Evolutionary conservation across 768 basidiomycete species (phyloP), one percentile per base, ranked within the genome.

Genomic region (Naematelia aurantialba): DNA sequence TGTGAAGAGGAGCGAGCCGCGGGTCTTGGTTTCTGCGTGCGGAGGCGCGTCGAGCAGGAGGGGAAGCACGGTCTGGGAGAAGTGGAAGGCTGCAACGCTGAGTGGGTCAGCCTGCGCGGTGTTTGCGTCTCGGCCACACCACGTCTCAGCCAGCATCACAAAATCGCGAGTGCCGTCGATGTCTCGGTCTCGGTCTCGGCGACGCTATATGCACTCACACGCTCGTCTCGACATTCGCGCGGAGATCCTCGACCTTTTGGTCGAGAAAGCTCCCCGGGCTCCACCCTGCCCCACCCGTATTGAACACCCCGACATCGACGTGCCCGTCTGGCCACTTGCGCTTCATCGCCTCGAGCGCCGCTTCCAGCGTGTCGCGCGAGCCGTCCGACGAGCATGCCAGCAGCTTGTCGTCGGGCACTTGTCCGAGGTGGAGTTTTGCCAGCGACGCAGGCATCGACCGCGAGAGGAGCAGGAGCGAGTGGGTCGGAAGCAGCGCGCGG

Each of bases 391-490:
- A 58, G 39, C 63, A 45, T 12, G 70, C 68, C 4, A 62, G 48
- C 10, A 70, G 25, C 19, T 64, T 61, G 5, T 54, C 59, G 14
- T 59, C 50, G 12, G 66, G 66, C 17, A 65, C 52, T 1, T 61
- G 48, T 8, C 53, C 45, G 19, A 68, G 45, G 13, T 65, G 62
- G 21, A 66, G 56, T 17, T 68, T 64, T 5, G 68, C 49, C 8
- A 63, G 55, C 8, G 63, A 63, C 17, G 45, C 53, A 14, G 66
- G 69, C 2, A 71, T 30, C 4, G 69, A 71, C 26, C 74, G 66
- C n/a, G 71, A 69, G 24, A 75, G 62, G 52, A 75, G 60, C 31
- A 73, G 58, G 52, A 75, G 58, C 29, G 63, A 63, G 62, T 75
- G 74, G n/a, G 74, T 70, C 10, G 60, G 19, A 10, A 69, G 59